phyloP scores from a whole-genome alignment of 208 protist genomes.

The Kentomonas sorsogonicus region DNA sequence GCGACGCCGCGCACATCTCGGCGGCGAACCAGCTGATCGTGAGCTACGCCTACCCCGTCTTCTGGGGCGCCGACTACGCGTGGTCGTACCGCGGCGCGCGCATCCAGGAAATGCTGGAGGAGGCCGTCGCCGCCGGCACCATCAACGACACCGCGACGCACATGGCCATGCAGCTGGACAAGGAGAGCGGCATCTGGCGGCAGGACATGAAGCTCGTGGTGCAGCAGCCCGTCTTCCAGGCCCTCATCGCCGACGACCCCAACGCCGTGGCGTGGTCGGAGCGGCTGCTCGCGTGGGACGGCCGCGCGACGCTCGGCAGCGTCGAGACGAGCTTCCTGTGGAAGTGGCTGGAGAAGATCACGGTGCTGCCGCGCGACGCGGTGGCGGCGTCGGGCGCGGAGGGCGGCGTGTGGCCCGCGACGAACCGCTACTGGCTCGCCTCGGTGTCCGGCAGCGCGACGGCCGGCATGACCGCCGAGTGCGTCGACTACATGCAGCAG shows the following conservation, averaged over 20 bases:
- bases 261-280: slow-evolving; percentile 17
- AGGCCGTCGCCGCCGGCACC: no score
- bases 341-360: slow-evolving; percentile 44
- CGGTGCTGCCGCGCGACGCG: slow-evolving; percentile 34
- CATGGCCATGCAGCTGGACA: slow-evolving; percentile 37
- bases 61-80: slow-evolving; percentile 38
- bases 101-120: slow-evolving; percentile 36
- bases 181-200: slow-evolving; percentile 39
- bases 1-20: slow-evolving; percentile 26
- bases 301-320: slow-evolving; percentile 25
- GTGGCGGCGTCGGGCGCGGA: slow-evolving; percentile 9
- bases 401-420: slow-evolving; percentile 13
- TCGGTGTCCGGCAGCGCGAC: slow-evolving; percentile 4
- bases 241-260: slow-evolving; percentile 16
- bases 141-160: slow-evolving; percentile 17
- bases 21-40: slow-evolving; percentile 54
- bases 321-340: slow-evolving; percentile 51
- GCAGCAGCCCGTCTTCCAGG: slow-evolving; percentile 13
- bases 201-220: slow-evolving; percentile 26
- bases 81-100: slow-evolving; percentile 37
- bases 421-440: slow-evolving; percentile 23
- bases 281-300: slow-evolving; percentile 35
- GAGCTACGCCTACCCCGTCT: slow-evolving; percentile 37
- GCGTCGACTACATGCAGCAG: no score
- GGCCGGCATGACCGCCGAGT: slow-evolving; percentile 8